These are phyloP conservation scores for Penicillium salamii DNA, from an alignment of 495 filamentous ascomycete genomes.

Conservation along the genomic window DNA sequence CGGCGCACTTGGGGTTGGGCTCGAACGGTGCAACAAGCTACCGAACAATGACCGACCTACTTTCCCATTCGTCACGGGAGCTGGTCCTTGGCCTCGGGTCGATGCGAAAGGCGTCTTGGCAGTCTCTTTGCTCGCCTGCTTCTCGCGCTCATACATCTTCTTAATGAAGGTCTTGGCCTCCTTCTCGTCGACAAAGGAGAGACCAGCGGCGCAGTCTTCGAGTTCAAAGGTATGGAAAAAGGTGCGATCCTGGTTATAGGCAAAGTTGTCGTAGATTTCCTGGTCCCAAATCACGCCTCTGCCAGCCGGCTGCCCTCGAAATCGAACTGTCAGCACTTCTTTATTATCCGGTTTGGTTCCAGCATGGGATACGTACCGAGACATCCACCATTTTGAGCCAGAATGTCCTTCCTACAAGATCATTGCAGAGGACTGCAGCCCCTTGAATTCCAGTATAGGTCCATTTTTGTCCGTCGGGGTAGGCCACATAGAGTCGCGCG, in stretches of 20 bases:
- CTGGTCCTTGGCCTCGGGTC: conserved; percentile 44
- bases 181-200: conserved; percentile 94
- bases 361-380: conserved; percentile 60
- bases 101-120: conserved; percentile 73
- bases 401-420: conserved; percentile 89
- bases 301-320: conserved; percentile 58
- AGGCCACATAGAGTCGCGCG: conserved; percentile 88
- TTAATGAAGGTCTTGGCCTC: conserved; percentile 92
- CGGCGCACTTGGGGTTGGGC: conserved; percentile 50
- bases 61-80: conserved; percentile 48
- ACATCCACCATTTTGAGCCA: conserved; percentile 98
- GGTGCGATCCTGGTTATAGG: conserved; percentile 90
- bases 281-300: conserved; percentile 97
- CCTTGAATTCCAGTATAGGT: conserved; percentile 92
- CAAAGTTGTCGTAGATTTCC: conserved; percentile 92
- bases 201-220: conserved; percentile 81
- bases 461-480: conserved; percentile 86
- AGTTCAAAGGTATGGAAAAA: conserved; percentile 98
- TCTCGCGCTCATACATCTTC: conserved; percentile 91
- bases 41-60: conserved; percentile 57
- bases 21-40: conserved; percentile 69
- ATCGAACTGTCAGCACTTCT: conserved; percentile 16
- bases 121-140: conserved; percentile 86
- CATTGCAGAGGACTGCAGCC: conserved; percentile 89
- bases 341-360: not conserved